Conservation (phyloP, 2,329 filamentous ascomycete species). For the Lomentospora prolificans region DNA sequence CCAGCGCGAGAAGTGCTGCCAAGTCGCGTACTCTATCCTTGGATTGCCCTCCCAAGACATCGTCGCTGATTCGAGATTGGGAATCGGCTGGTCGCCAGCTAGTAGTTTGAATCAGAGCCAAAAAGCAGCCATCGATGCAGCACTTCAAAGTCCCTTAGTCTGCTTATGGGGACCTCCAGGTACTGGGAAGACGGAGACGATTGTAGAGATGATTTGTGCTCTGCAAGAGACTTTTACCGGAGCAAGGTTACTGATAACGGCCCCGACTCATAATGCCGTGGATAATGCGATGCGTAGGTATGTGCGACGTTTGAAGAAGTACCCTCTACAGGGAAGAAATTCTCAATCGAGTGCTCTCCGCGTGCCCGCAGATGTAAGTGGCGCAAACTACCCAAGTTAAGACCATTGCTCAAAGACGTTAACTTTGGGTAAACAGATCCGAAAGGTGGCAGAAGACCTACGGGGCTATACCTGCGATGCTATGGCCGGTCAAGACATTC, state of each 20-base stretch:
- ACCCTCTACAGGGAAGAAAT: background rate
- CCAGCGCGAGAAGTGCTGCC: slow-evolving; percentile 21
- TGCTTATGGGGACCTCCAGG: slow-evolving; percentile 35
- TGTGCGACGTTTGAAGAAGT: slow-evolving; percentile 11
- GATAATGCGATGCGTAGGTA: slow-evolving; percentile 31
- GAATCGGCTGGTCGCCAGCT: background rate
- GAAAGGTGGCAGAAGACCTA: slow-evolving; percentile 24
- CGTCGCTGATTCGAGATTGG: background rate
- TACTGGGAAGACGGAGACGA: slow-evolving; percentile 33
- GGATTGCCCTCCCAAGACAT: background rate
- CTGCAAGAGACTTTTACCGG: slow-evolving; percentile 18
- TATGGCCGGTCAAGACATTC: slow-evolving; percentile 19
- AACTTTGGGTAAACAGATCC: too few species aligned
- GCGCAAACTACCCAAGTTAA: too few species aligned
- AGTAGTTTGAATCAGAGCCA: background rate
- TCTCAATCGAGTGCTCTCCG: background rate
- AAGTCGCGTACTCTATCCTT: slow-evolving; percentile 14
- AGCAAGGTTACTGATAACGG: slow-evolving; percentile 25
- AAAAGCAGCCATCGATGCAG: background rate
- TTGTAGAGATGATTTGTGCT: slow-evolving; percentile 25
- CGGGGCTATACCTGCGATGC: slow-evolving; percentile 25
- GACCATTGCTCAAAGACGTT: too few species aligned
- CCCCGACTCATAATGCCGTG: slow-evolving; percentile 34
- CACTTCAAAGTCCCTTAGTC: slow-evolving; percentile 22
- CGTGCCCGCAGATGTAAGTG: background rate